Conservation (phyloP, 1,284 basidiomycete genomes). For the Heterobasidion annosum region DNA sequence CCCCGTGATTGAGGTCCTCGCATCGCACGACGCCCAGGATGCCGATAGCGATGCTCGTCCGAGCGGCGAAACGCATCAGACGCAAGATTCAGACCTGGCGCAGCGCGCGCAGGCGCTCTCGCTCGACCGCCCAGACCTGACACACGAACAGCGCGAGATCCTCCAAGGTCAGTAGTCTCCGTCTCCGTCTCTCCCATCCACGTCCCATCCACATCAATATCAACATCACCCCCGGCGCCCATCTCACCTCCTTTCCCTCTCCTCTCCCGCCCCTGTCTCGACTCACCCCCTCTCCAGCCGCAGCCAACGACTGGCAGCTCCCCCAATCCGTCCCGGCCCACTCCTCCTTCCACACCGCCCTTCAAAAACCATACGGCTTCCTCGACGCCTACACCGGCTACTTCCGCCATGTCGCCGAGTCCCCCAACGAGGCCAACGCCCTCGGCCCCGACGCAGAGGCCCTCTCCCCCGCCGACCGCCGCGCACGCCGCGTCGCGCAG, state of each 20-base stretch:
- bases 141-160: slow-evolving; percentile 43
- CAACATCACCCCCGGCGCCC: background rate
- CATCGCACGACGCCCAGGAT: slow-evolving; percentile 22
- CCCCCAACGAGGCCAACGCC: slow-evolving; percentile 74
- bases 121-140: slow-evolving; percentile 17
- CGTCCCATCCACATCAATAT: background rate
- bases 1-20: slow-evolving; percentile 61
- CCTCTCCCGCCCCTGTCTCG: slow-evolving; percentile 2
- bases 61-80: slow-evolving; percentile 1
- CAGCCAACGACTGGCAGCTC: slow-evolving; percentile 69
- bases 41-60: slow-evolving; percentile 18
- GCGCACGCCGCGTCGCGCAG: slow-evolving; percentile 36
- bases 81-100: slow-evolving; percentile 33
- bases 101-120: slow-evolving; percentile 29
- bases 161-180: slow-evolving; percentile 37
- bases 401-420: slow-evolving; percentile 58
- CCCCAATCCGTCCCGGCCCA: slow-evolving; percentile 45
- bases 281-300: slow-evolving; percentile 33
- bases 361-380: slow-evolving; percentile 59
- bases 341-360: slow-evolving; percentile 27
- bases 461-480: slow-evolving; percentile 33
- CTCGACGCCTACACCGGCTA: slow-evolving; percentile 64
- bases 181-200: background rate
- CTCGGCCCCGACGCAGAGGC: slow-evolving; percentile 60
- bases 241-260: background rate